Base-by-base conservation (phyloP, 345 rosid genomes). In the Excoecaria cochinchinensis region DNA sequence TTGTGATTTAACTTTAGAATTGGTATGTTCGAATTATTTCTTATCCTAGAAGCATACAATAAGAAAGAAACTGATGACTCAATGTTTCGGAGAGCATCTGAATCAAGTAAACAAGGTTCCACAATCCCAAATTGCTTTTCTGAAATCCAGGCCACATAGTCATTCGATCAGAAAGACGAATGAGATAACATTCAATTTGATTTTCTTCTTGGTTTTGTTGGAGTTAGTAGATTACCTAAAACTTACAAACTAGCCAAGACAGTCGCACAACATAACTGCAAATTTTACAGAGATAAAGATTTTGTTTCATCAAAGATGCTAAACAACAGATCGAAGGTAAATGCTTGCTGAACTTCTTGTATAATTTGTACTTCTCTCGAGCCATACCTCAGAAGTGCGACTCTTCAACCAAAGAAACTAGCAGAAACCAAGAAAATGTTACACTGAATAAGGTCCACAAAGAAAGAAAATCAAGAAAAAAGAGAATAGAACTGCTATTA, bases 331-430 rank as follows among this genome's bases (percentile, higher is more conserved):
- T n/a, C n/a, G n/a, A n/a, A 71, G 38, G 44, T 42, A 80, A 85
- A 80, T 47, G 46, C 91, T 70, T 91, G 99, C 99, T 83, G 91
- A 89, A 80, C 98, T 95, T 86, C 99, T 84, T 38, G 97, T 95
- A 76, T 93, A 95, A 81, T 93, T 95, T 65, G 99, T 95, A 85
- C 99, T 88, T 84, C 99, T 93, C 85, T 95, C 99, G 42, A 95
- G 87, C 99, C 99, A 95, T 44, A 90, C 91, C 86, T 95, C 99
- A 76, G 99, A 93, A 38, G 97, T 91, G 65, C 96, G 94, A 85
- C 99, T 95, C 85, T 95, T 95, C 80, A 95, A 86, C 98, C 99
- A 95, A 73, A 93, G 98, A 79, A 95, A 97, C 99, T 93, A 75
- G 51, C 74, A 79, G 70, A 82, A 69, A 56, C 70, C 76, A 76